These are phyloP conservation scores for Musa itinerans DNA, from an alignment of 176 grass and related monocot genomes.

Conservation along the genomic window DNA sequence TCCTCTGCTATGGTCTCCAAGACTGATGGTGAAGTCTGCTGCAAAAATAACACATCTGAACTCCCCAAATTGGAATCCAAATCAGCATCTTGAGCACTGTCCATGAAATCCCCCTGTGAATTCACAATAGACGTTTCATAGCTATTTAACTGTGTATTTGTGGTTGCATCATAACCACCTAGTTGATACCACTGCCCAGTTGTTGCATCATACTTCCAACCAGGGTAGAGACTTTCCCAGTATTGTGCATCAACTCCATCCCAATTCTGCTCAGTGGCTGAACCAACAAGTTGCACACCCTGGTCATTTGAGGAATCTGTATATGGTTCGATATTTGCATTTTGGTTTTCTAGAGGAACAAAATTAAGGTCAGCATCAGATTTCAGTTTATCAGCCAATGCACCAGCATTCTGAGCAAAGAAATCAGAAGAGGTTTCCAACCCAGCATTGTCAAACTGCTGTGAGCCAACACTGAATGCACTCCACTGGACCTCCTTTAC, in stretches of 20 bases:
- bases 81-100: constrained; percentile 19
- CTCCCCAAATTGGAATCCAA: neutral
- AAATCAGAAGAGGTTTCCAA: constrained; percentile 8
- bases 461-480: constrained; percentile 32
- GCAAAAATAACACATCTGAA: constrained; percentile 33
- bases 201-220: constrained; percentile 61
- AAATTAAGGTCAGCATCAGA: neutral
- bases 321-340: neutral
- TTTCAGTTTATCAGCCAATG: constrained; percentile 14
- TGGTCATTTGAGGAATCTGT: neutral
- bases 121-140: neutral
- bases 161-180: constrained; percentile 19
- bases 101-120: constrained; percentile 30
- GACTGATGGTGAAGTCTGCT: constrained; percentile 33
- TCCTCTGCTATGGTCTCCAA: constrained; percentile 73
- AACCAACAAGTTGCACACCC: neutral
- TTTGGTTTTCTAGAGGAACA: neutral
- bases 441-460: constrained; percentile 17
- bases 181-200: constrained; percentile 82
- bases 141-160: constrained; percentile 24
- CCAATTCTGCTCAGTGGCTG: neutral
- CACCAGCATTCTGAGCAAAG: neutral
- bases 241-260: constrained; percentile 42
- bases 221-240: constrained; percentile 66
- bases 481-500: constrained; percentile 89